Conservation (phyloP, 73 alveolate species). For the Blepharisma stoltei region DNA sequence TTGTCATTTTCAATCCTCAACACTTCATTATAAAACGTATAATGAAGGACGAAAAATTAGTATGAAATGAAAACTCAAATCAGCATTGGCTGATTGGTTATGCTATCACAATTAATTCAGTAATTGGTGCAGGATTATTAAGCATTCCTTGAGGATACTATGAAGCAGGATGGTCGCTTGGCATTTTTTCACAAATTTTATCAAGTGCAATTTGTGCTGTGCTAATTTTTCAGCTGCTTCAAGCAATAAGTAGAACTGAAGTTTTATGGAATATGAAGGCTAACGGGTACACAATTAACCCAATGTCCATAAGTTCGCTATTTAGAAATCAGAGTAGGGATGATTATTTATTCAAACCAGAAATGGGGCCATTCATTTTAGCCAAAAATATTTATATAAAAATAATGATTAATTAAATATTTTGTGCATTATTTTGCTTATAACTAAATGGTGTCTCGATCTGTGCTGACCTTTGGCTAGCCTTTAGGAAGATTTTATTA, state of each 20-base stretch:
- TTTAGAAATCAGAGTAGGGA: too few relatives aligned
- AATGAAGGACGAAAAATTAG: neutral
- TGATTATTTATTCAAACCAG: too few relatives aligned
- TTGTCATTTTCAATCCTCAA: too few relatives aligned
- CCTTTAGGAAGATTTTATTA: too few relatives aligned
- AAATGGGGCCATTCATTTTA: too few relatives aligned
- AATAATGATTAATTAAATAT: too few relatives aligned
- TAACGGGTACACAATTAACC: neutral
- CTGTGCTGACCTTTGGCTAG: too few relatives aligned
- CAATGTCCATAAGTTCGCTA: neutral
- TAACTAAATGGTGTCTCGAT: too few relatives aligned
- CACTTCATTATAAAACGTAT: too few relatives aligned
- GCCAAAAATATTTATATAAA: too few relatives aligned
- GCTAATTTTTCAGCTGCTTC: neutral
- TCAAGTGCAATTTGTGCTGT: neutral
- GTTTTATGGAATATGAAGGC: neutral
- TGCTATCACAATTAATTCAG: neutral
- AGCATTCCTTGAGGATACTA: slow-evolving; percentile 4
- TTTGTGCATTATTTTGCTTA: too few relatives aligned
- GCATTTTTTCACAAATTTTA: neutral
- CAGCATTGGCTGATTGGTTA: neutral
- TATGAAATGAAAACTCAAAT: neutral
- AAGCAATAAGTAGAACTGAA: slow-evolving; percentile 14
- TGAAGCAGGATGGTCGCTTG: neutral
- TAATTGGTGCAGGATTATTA: slow-evolving; percentile 23